Base-by-base conservation (phyloP, 257 asterid species). In the Cinchona pubescens region DNA sequence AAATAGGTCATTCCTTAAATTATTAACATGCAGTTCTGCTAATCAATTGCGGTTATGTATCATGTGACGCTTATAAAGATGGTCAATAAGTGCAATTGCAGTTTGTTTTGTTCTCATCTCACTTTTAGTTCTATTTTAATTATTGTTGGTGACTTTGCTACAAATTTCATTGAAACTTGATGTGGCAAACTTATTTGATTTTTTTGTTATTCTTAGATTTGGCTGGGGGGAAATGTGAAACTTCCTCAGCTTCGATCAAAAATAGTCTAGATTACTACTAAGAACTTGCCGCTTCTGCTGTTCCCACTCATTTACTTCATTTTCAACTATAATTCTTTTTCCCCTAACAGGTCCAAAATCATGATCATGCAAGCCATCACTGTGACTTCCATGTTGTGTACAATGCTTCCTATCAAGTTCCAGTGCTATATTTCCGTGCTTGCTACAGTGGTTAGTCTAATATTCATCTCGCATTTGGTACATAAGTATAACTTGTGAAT, bases 341-440 rank as follows among this genome's bases (percentile, higher is more conserved):
- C 59, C 71, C 71, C 65, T 78, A 72, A 83, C 77, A 93, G 98
- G 91, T 79, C 73, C 85, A 78, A 32, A 70, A 73, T 58, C 73
- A 78, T 71, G 86, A 70, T 25, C 68, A 46, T 25, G 86, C 72
- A 81, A 85, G 75, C 76, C 91, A 86, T 80, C 80, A 70, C 79
- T 94, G 87, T 45, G 96, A 94, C 81, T 88, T 94, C 85, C 96
- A 94, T 74, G 83, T 80, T 3, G 84, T 88, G 64, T 92, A 90
- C 79, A 91, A 85, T 81, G 80, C 88, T 74, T 89, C 97, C 9
- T 94, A 89, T 80, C 85, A 87, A 87, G 98, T 92, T 76, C 97
- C 98, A 6, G 92, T 92, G 79, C 91, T 94, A 13, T 90, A 90
- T 77, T 90, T 92, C 69, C 96, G 91, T 70, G 97, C 94, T 84